These are phyloP conservation scores for Metarhizium robertsii DNA, from an alignment of 2,329 filamentous ascomycete species.

Conservation along the genomic window DNA sequence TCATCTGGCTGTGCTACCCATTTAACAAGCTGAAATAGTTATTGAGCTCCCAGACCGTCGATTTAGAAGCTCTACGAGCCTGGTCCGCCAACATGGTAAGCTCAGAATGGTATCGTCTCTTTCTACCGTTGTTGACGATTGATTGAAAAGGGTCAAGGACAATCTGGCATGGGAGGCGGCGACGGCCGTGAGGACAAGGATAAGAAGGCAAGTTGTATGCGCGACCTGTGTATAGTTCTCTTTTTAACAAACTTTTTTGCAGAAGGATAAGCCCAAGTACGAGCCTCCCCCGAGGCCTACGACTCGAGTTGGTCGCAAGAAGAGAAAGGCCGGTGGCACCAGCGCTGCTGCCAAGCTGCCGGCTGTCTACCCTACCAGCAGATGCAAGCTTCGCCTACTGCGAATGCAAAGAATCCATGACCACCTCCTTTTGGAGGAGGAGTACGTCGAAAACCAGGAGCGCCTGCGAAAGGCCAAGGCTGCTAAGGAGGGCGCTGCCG, in stretches of 20 bases:
- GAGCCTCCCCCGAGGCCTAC: constrained; percentile 95
- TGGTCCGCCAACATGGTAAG: constrained; percentile 26
- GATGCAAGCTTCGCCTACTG: constrained; percentile 94
- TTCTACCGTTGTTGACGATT: not conserved
- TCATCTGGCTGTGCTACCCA: not conserved
- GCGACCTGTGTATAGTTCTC: not conserved
- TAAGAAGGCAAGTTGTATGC: constrained; percentile 63
- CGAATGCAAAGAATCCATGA: constrained; percentile 99
- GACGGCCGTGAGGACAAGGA: constrained; percentile 81
- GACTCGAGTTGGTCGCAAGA: constrained; percentile 94
- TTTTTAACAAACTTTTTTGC: constrained; percentile 14
- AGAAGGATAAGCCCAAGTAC: constrained; percentile 99
- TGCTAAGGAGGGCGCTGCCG: constrained; percentile 57
- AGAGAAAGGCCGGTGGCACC: constrained; percentile 89
- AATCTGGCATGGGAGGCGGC: constrained; percentile 76
- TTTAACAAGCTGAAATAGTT: not conserved
- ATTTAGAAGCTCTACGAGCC: constrained; percentile 18
- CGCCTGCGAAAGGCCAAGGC: constrained; percentile 86
- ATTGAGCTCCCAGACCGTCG: not conserved
- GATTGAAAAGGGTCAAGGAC: constrained; percentile 59
- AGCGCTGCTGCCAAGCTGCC: constrained; percentile 94
- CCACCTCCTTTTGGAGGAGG: constrained; percentile 90
- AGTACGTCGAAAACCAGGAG: constrained; percentile 99
- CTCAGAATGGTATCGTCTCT: constrained; percentile 4
- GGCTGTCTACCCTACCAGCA: constrained; percentile 84